Base-by-base conservation (phyloP, 1,284 basidiomycete genomes). In the Phellopilus nigrolimitatus region DNA sequence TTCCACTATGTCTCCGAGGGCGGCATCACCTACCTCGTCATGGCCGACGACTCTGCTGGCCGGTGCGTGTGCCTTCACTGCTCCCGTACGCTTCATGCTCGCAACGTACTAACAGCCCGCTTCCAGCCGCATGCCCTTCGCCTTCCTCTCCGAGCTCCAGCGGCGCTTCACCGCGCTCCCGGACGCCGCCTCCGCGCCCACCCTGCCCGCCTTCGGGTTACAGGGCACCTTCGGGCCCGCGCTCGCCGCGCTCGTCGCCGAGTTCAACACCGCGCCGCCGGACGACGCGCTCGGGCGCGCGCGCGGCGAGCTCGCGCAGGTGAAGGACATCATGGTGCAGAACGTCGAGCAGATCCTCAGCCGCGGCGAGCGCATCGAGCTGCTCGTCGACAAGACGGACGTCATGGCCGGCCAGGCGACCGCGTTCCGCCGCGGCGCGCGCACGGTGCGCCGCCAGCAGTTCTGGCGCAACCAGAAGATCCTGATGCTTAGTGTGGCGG, bases 281-380 rank as follows among this genome's bases (percentile, higher is more conserved):
- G 73, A 78, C n/a, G 95, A 99, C 65, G 92, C 95, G 53, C 83
- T 98, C 53, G 73, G 83, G 28, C 87, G 91, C 57, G 95, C 97
- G 2, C 93, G 95, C 64, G 79, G 78, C 7, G 95, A 99, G 65
- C 77, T 99, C 27, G 87, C 88, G 56, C 88, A 94, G 61, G 93
- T 95, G 43, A 97, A 97, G 68, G 89, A 95, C 61, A 93, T 97
- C 68, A 97, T 97, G 93, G 94, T 97, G 34, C 89, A 94, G 68
- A 95, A 95, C 65, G 92, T 95, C 54, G 91, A 95, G 68, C 88
- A 93, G 68, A 97, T 99, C 60, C 78, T 99, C 34, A 88, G 81
- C 52, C 78, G 97, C 36, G 97, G 95, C 6, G 97, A 99, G 67
- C 78, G 95, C 51, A 93, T 99, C 61, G 95, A 98, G 65, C 75